Base-by-base conservation (phyloP, 352 stramenopile genomes). In the Globisporangium middletonii region DNA sequence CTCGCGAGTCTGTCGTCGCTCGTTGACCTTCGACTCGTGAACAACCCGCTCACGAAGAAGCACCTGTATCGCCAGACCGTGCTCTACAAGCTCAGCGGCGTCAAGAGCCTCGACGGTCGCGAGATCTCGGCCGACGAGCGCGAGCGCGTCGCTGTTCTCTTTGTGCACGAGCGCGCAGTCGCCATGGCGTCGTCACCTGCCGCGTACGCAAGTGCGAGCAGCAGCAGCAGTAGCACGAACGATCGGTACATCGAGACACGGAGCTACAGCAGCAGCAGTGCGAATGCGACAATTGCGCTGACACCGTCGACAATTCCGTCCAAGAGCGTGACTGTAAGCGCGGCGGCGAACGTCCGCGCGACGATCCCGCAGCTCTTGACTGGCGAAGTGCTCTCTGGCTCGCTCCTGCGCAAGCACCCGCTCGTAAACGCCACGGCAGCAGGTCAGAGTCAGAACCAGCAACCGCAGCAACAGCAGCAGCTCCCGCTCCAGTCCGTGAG, bases 21-120 rank as follows among this genome's bases (percentile, higher is more conserved):
- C 26, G 38, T 79, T 7, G 79, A 94, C 33, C 59, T 96, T 15
- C 68, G 68, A 5, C 42, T 94, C 15, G 50, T 54, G 23, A 89
- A 85, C 64, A 95, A 95, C 42, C 80, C 86, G 3, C 28, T 95
- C 35, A 70, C 73, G 2, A 90, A 94, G 56, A 92, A 92, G 57
- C 82, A 94, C 43, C 58, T 94, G 54, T 95, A 92, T 59, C 83
- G 86, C 2, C 72, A 86, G 9, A 83, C 75, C 13, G 53, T 89
- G 4, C 27, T 95, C 35, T 82, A 73, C 60, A 77, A 78, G 38
- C 71, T 95, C 37, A 65, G 68, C 13, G 64, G 65, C 5, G 59
- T 96, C 5, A 66, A 74, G 49, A 73, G 48, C 13, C 54, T 96
- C 2, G 86, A 96, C 53, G 76, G 76, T 1, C 74, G 73, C 27